Evolutionary conservation across 2,329 filamentous ascomycete species (phyloP).

Genomic region (Neonectria neomacrospora): DNA sequence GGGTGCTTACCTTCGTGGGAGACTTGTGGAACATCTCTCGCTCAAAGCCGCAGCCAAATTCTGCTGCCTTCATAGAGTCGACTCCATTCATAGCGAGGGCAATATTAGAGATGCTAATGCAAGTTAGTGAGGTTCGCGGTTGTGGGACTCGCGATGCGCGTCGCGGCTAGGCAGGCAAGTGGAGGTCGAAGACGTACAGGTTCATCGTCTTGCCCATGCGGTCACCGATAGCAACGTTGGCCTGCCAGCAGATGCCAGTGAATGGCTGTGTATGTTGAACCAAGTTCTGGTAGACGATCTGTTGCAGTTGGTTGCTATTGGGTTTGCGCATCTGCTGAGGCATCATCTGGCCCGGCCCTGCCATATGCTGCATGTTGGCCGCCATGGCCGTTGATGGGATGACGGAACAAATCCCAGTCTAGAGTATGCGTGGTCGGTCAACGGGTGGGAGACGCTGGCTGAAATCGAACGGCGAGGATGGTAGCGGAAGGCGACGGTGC

Average conservation of each 20-base stretch:
- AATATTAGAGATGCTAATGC: conserved; percentile 61
- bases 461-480: background rate
- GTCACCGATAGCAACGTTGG: conserved; percentile 51
- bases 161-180: background rate
- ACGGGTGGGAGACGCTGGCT: conserved; percentile 17
- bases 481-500: conserved; percentile 12
- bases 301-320: conserved; percentile 48
- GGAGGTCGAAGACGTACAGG: conserved; percentile 51
- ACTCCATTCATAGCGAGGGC: conserved; percentile 56
- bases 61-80: conserved; percentile 55
- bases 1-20: conserved; percentile 57
- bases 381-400: conserved; percentile 63
- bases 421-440: conserved; percentile 19
- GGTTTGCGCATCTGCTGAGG: conserved; percentile 54
- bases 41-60: conserved; percentile 59
- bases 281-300: conserved; percentile 55
- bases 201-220: conserved; percentile 57
- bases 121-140: conserved; percentile 30
- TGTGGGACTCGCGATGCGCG: background rate
- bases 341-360: conserved; percentile 58
- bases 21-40: conserved; percentile 59
- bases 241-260: conserved; percentile 54
- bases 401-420: conserved; percentile 37
- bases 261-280: conserved; percentile 48
- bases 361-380: conserved; percentile 69